Evolutionary conservation across 495 filamentous ascomycete genomes (phyloP).

Genomic region (Glarea lozoyensis): DNA sequence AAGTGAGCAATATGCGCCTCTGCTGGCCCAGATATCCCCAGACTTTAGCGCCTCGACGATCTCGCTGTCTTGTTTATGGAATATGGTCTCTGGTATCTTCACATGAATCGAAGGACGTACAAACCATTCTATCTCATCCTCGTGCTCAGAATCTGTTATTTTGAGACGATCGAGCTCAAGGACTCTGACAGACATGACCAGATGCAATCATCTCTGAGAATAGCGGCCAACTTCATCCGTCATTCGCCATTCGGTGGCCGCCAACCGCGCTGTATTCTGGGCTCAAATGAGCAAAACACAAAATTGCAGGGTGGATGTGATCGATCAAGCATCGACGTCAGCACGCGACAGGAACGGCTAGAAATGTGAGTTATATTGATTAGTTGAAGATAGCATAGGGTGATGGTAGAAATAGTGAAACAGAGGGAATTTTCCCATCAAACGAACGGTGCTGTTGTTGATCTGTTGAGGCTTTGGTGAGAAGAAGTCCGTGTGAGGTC

Average conservation of each 20-base stretch:
- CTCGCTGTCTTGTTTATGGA: not conserved
- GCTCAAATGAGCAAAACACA: not conserved
- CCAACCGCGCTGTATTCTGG: not conserved
- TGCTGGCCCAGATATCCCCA: conserved; percentile 14
- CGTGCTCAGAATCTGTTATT: not conserved
- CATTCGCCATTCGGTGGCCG: not conserved
- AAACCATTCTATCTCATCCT: conserved; percentile 3
- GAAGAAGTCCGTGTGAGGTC: too few species aligned
- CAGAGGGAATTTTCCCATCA: too few species aligned
- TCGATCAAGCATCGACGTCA: too few species aligned
- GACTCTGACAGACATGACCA: not conserved
- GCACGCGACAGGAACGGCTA: too few species aligned
- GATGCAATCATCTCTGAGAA: not conserved
- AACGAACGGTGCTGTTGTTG: too few species aligned
- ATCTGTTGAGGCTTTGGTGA: too few species aligned
- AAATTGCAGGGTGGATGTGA: not conserved
- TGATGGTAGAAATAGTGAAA: too few species aligned
- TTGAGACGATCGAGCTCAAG: not conserved
- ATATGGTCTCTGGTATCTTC: not conserved
- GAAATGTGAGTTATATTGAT: too few species aligned
- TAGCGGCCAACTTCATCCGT: not conserved
- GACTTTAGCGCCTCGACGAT: conserved; percentile 6
- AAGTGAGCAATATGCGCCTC: conserved; percentile 4
- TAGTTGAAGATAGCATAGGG: too few species aligned
- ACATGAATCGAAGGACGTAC: conserved; percentile 1